Evolutionary conservation across 306 rosid genomes (phyloP).

Genomic region (barrel medic (Medicago truncatula)): MtrunA17r5.0-ANR NC_053045.1:60925501-60926000

Average conservation of each 20-base stretch:
- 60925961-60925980: not conserved
- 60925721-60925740: not conserved
- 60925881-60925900: slow-evolving; percentile 3
- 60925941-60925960: not conserved
- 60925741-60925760: not conserved
- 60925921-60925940: not conserved
- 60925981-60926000: slow-evolving; percentile 7
- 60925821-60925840: not conserved
- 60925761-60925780: not conserved
- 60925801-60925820: not conserved
- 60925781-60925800: slow-evolving; percentile 3
- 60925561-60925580: not conserved
- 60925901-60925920: not conserved
- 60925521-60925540: not conserved
- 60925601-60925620: not conserved
- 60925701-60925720: not conserved
- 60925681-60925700: not conserved
- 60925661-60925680: not conserved
- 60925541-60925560: not conserved
- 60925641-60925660: not conserved
- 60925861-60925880: not conserved
- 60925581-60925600: not conserved
- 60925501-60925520: not conserved
- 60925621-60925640: not conserved
- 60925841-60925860: not conserved